These are phyloP conservation scores for Alternaria ethzedia DNA, from an alignment of 2,329 filamentous ascomycete genomes.

Conservation along the genomic window DNA sequence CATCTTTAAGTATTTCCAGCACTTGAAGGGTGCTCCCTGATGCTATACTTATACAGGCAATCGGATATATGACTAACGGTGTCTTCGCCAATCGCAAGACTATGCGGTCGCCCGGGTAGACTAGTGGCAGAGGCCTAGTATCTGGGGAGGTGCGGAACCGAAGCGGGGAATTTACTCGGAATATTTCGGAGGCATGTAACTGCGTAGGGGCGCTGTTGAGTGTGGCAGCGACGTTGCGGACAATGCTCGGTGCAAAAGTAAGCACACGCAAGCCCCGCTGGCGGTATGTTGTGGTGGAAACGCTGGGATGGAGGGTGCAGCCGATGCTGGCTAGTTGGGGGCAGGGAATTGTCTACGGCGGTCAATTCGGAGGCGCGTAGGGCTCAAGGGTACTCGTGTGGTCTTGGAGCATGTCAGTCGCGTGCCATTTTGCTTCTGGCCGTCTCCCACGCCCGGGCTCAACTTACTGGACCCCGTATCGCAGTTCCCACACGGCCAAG, in stretches of 20 bases:
- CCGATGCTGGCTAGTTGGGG: background rate
- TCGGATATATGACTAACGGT: slow-evolving; percentile 23
- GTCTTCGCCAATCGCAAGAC: slow-evolving; percentile 19
- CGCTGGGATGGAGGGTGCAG: background rate
- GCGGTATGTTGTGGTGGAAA: background rate
- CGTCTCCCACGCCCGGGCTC: background rate
- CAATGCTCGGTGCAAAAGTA: slow-evolving; percentile 1
- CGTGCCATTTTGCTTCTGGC: slow-evolving; percentile 7
- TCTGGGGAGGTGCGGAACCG: slow-evolving; percentile 26
- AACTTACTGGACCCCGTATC: slow-evolving; percentile 24
- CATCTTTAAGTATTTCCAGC: slow-evolving; percentile 28
- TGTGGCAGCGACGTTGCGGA: background rate
- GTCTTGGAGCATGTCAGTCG: slow-evolving; percentile 23
- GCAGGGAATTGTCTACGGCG: background rate
- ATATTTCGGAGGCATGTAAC: slow-evolving; percentile 26
- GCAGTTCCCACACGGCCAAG: slow-evolving; percentile 31
- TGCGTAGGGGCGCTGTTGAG: slow-evolving; percentile 7
- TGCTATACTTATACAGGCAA: slow-evolving; percentile 5
- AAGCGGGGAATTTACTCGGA: slow-evolving; percentile 34
- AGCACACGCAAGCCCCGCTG: slow-evolving; percentile 8
- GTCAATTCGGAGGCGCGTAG: slow-evolving; percentile 9
- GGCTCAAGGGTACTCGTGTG: slow-evolving; percentile 13
- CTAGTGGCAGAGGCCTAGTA: slow-evolving; percentile 24
- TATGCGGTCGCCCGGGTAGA: slow-evolving; percentile 25
- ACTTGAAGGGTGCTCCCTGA: slow-evolving; percentile 7